phyloP scores from a whole-genome alignment of 78 protist species.

The Dictyostelium citrinum region DNA sequence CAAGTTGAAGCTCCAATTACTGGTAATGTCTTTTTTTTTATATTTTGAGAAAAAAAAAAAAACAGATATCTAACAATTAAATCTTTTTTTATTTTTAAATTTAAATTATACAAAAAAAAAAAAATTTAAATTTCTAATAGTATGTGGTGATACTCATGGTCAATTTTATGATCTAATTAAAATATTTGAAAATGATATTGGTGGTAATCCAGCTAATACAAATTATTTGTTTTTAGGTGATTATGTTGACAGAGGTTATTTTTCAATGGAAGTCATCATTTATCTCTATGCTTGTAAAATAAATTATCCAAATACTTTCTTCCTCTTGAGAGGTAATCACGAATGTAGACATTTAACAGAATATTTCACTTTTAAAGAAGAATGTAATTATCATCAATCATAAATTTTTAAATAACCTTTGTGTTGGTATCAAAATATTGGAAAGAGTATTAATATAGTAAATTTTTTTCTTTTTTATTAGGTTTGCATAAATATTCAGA shows the following conservation, averaged over 20 bases:
- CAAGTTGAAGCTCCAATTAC: slow-evolving; percentile 69
- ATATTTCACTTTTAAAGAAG: slow-evolving; percentile 97
- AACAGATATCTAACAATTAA: background rate
- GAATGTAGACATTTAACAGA: slow-evolving; percentile 97
- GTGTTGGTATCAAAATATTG: too few relatives aligned
- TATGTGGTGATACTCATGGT: slow-evolving; percentile 95
- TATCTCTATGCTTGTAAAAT: slow-evolving; percentile 92
- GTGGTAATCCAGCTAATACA: slow-evolving; percentile 91
- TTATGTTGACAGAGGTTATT: slow-evolving; percentile 97
- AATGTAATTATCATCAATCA: slow-evolving; percentile 88
- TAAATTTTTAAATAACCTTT: too few relatives aligned
- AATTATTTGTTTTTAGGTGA: slow-evolving; percentile 96
- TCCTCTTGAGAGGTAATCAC: slow-evolving; percentile 97
- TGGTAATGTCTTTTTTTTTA: slow-evolving; percentile 15
- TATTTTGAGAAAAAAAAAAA: background rate
- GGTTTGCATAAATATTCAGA: slow-evolving; percentile 90
- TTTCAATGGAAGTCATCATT: slow-evolving; percentile 86
- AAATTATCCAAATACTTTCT: slow-evolving; percentile 90
- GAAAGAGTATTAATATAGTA: background rate
- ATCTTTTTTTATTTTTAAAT: background rate
- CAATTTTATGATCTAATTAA: slow-evolving; percentile 94
- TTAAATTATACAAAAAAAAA: background rate
- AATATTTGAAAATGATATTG: slow-evolving; percentile 88
- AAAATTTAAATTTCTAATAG: slow-evolving; percentile 67
- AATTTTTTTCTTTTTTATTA: background rate